Percentiles rank a stretch among this genome's conserved stretches.
phyloP scores from a whole-genome alignment of 108 stramenopile species.

The Cyclotella baltica region DNA sequence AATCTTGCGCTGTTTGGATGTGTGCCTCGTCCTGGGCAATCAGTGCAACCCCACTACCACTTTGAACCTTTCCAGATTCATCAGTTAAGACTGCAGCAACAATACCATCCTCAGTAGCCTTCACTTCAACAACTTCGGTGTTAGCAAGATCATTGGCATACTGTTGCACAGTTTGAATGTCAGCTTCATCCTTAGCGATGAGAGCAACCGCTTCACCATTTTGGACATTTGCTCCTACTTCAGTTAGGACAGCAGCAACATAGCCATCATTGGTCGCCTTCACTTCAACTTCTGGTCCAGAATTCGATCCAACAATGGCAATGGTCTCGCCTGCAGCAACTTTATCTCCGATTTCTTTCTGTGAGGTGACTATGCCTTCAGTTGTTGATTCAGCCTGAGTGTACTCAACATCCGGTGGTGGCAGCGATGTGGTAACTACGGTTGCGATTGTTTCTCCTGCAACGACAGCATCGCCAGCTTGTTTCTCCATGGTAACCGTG shows the following conservation, averaged over 20 bases:
- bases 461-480: conserved; percentile 1
- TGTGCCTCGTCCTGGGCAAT: too few species aligned
- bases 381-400: neutral
- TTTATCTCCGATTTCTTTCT: conserved; percentile 19
- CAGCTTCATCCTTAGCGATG: conserved; percentile 72
- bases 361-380: neutral
- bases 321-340: conserved; percentile 22
- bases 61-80: neutral
- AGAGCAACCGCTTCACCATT: conserved; percentile 89
- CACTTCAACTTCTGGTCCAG: conserved; percentile 22
- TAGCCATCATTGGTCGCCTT: conserved; percentile 7
- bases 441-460: neutral
- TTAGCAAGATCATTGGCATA: conserved; percentile 69
- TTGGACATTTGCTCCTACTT: conserved; percentile 82
- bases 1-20: too few species aligned
- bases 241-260: conserved; percentile 73
- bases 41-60: neutral
- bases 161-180: conserved; percentile 69
- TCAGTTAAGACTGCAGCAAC: neutral
- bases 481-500: conserved; percentile 18
- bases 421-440: neutral
- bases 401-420: neutral
- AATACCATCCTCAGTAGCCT: neutral
- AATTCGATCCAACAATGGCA: conserved; percentile 9
- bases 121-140: conserved; percentile 21